These are phyloP conservation scores for Aspergillus egyptiacus DNA, from an alignment of 495 filamentous ascomycete species.

Conservation along the genomic window DNA sequence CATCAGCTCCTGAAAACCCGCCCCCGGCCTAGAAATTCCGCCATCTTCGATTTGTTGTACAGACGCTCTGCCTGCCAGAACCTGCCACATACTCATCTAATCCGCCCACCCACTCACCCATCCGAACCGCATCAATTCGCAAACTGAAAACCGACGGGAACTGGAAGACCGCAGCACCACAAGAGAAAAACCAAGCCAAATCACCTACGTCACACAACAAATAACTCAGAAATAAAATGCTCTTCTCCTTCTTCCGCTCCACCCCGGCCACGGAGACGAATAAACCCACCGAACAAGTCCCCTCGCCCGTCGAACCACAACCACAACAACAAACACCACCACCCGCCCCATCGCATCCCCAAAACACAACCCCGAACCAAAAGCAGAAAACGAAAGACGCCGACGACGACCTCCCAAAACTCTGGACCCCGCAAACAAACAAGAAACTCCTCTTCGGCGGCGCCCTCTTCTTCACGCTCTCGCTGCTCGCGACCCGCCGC, in stretches of 20 bases:
- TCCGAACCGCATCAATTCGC: not conserved
- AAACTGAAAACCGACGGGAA: not conserved
- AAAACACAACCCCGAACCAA: not conserved
- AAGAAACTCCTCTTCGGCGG: slow-evolving; percentile 62
- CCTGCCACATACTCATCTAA: too few species aligned
- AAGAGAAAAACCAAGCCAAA: not conserved
- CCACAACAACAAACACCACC: slow-evolving; percentile 4
- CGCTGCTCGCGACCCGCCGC: slow-evolving; percentile 64
- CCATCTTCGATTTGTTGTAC: not conserved
- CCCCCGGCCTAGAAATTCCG: not conserved
- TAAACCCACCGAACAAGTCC: too few species aligned
- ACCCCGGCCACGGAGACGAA: not conserved
- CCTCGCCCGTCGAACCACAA: slow-evolving; percentile 10
- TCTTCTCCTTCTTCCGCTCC: slow-evolving; percentile 14
- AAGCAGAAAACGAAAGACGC: slow-evolving; percentile 1
- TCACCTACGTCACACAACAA: not conserved
- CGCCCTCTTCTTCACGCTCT: slow-evolving; percentile 63
- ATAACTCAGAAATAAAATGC: not conserved
- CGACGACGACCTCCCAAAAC: slow-evolving; percentile 13
- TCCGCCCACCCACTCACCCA: not conserved
- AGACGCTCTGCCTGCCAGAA: too few species aligned
- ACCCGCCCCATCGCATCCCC: not conserved
- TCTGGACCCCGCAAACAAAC: slow-evolving; percentile 24
- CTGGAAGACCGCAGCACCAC: not conserved
- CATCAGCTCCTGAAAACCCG: not conserved